Base-by-base conservation (phyloP, 2,329 filamentous ascomycete species). In the Diaporthe sp. region DNA sequence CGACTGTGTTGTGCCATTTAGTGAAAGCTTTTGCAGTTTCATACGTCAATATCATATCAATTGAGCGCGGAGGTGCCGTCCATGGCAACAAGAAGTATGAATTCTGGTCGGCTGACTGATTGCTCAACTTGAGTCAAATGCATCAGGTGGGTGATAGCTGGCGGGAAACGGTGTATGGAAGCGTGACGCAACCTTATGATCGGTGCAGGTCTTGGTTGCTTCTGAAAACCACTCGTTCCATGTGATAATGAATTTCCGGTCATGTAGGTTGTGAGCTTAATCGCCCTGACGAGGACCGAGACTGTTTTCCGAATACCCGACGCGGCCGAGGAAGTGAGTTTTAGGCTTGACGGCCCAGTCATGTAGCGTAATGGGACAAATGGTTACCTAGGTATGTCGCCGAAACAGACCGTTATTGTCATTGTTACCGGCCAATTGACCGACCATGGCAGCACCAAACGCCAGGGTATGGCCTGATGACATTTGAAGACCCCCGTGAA, bases 261-360 rank as follows among this genome's bases (percentile, higher is more conserved):
- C 32, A 32, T 10, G 25, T 25, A n/a, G 15, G 9, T 39, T 51
- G 13, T 10, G 30, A 39, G 22, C 15, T 39, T 35, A 53, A 50
- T 50, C 44, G 44, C n/a, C 8, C 44, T 51, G 61, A 22, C 30
- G 22, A 66, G 27, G 19, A 47, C 27, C 15, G 61, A 66, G 12
- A 35, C 7, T 37, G 12, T 22, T 37, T 66, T n/a, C 63, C 44
- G 63, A 66, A 61, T 63, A 71, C 69, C 42, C 56, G 69, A 42
- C 56, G 19, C 42, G 37, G 44, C 53, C 30, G 63, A 66, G 44
- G 44, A n/a, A 66, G 32, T 50, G n/a, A 5, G 35, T 27, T 39
- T 61, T 32, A 39, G 42, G 17, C 30, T 42, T 12, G 27, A 17
- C 9, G 19, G 51, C 56, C 69, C 44, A 42, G 44, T 30, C 39